phyloP scores from a whole-genome alignment of 2,329 filamentous ascomycete species.

The Pseudocercospora crystallina region DNA sequence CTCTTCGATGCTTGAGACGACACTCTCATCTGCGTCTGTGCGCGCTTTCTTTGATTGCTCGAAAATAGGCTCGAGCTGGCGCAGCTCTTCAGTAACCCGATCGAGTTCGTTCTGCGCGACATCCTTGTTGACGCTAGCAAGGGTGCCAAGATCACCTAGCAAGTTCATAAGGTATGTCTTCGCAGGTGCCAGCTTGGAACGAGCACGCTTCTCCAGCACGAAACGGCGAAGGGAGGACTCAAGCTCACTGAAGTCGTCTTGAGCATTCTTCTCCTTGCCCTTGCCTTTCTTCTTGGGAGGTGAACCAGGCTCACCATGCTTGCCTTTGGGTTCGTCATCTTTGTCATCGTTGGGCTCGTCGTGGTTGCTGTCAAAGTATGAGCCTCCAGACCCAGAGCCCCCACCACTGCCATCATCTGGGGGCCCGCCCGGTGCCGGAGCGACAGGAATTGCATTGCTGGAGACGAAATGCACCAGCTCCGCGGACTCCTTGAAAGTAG shows the following conservation, averaged over 20 bases:
- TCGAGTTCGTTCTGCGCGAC: conserved; percentile 83
- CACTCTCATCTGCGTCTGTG: conserved; percentile 73
- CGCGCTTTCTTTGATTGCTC: conserved; percentile 81
- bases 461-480: conserved; percentile 98
- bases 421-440: conserved; percentile 58
- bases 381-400: conserved; percentile 33
- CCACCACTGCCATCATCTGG: conserved; percentile 42
- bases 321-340: conserved; percentile 57
- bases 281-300: conserved; percentile 67
- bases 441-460: conserved; percentile 86
- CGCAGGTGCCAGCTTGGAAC: conserved; percentile 92
- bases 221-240: conserved; percentile 89
- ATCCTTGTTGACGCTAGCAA: conserved; percentile 84
- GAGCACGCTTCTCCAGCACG: conserved; percentile 90
- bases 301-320: conserved; percentile 48
- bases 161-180: conserved; percentile 95
- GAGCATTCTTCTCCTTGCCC: conserved; percentile 72
- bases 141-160: conserved; percentile 76
- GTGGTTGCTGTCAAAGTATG: conserved; percentile 39
- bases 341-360: conserved; percentile 41
- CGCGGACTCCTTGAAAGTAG: conserved; percentile 85
- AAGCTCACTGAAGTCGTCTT: conserved; percentile 83
- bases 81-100: conserved; percentile 75
- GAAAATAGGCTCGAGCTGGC: conserved; percentile 79
- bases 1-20: conserved; percentile 79